These are phyloP conservation scores for Kodamaea suecica DNA, from an alignment of 1,139 yeast genomes.

Conservation along the genomic window DNA sequence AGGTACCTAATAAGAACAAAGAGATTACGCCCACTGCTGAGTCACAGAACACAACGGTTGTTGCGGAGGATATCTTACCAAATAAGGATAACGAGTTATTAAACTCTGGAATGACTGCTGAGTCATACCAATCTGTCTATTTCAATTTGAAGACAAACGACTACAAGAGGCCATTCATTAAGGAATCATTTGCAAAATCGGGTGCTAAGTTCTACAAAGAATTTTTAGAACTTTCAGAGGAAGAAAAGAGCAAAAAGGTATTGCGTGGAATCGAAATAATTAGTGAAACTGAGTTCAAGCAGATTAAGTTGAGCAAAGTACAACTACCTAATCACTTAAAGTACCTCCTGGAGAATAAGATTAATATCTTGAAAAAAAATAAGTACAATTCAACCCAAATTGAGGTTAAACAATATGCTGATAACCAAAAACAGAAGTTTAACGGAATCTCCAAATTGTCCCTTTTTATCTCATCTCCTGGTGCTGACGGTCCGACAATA, in stretches of 20 bases:
- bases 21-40: slow-evolving; percentile 4
- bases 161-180: slow-evolving; percentile 40
- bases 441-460: slow-evolving; percentile 74
- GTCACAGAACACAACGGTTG: slow-evolving; percentile 8
- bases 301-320: slow-evolving; percentile 30
- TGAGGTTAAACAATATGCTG: slow-evolving; percentile 48
- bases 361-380: slow-evolving; percentile 16
- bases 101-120: slow-evolving; percentile 43
- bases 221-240: slow-evolving; percentile 10
- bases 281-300: slow-evolving; percentile 27
- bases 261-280: slow-evolving; percentile 21
- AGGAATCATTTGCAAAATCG: slow-evolving; percentile 20
- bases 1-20: slow-evolving; percentile 4
- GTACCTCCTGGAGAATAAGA: slow-evolving; percentile 26
- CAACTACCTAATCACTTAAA: slow-evolving; percentile 35
- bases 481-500: slow-evolving; percentile 17
- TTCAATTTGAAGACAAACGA: slow-evolving; percentile 47
- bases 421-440: slow-evolving; percentile 59
- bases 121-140: slow-evolving; percentile 50
- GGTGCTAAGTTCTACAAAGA: slow-evolving; percentile 23
- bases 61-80: slow-evolving; percentile 23
- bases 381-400: slow-evolving; percentile 27
- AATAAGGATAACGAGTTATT: slow-evolving; percentile 39
- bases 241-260: slow-evolving; percentile 3
- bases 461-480: slow-evolving; percentile 42